A percentile compares a stretch with the other conserved stretches of the same genome.
Conservation (phyloP, 2,329 filamentous ascomycete genomes). For the Paecilomyces dactylethromorphus region DNA sequence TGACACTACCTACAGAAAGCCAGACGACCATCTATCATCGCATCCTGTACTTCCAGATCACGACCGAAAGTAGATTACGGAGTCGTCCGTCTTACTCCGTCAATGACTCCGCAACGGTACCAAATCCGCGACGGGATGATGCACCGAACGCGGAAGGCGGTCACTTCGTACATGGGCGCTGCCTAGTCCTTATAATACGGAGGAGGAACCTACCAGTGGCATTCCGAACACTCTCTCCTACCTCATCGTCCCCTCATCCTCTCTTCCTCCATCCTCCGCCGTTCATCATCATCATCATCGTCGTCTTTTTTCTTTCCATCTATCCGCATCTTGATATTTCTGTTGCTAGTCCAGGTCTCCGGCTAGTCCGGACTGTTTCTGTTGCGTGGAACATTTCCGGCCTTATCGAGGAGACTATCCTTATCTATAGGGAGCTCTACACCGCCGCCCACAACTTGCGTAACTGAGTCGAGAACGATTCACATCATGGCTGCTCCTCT, state of each 20-base stretch:
- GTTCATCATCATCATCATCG: not conserved
- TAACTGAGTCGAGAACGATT: not conserved
- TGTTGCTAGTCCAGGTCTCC: not conserved
- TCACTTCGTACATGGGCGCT: not conserved
- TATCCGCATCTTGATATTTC: not conserved
- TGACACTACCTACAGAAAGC: not conserved
- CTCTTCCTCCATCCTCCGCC: not conserved
- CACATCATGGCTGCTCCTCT: slow-evolving; percentile 35
- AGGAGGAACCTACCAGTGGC: not conserved
- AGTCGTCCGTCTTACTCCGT: not conserved
- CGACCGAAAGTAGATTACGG: not conserved
- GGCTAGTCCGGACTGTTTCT: not conserved
- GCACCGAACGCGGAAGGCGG: not conserved
- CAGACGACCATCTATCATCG: not conserved
- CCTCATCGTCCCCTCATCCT: not conserved
- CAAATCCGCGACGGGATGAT: not conserved
- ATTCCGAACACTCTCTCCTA: not conserved
- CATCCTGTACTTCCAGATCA: not conserved
- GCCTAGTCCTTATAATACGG: not conserved
- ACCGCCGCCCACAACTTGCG: not conserved
- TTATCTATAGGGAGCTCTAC: not conserved
- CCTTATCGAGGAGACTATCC: not conserved
- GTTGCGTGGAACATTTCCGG: not conserved
- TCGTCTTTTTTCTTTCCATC: not conserved
- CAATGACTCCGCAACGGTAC: too few species aligned